Evolutionary conservation across 768 basidiomycete species (phyloP), one percentile per base, ranked within the genome.

Genomic region (Candolleomyces aberdarensis): DNA sequence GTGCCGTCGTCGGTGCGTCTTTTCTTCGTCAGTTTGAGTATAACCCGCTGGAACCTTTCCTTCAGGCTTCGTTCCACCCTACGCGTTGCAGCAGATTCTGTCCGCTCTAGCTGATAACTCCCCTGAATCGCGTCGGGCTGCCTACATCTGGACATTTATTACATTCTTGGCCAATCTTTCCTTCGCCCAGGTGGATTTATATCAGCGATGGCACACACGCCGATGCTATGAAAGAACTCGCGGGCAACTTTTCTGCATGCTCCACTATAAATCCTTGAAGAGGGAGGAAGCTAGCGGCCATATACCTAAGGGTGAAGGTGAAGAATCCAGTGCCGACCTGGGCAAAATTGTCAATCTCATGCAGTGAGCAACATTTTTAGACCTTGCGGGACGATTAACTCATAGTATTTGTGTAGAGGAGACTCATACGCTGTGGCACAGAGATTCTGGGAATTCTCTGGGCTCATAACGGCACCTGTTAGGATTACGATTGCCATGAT

Each of bases 301-400:
- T 55, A 68, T 77, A 19, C 71, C 73, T 40, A 64, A 72, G 15
- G 74, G 76, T 14, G 76, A 67, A 15, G 72, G 77, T 53, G 73
- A 77, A 31, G 71, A 72, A 22, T 74, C 72, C 62, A 55, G 52
- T 22, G 85, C 86, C 3, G 85, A 87, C 64, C 72, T 89, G n/a
- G 86, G 86, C 5, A 86, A 85, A 69, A 86, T 90, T 32, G 82
- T 88, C 8, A 89, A 90, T 67, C 75, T 90, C 41, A 90, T 90
- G 87, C 86, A 87, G 87, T 88, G 61, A 53, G 82, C 76, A 44
- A 53, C 64, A n/a, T 55, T 29, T 26, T 5, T 32, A 55, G 60
- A 56, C 14, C 26, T 52, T 46, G 14, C 48, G 48, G 26, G 22
- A 49, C 15, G 56, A 9, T 52, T 67, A 19, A 62, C 49, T 57